A percentile compares a stretch with the other conserved stretches of the same genome.
Conservation (phyloP, 306 rosid genomes). For the Carpinus fangiana region DNA sequence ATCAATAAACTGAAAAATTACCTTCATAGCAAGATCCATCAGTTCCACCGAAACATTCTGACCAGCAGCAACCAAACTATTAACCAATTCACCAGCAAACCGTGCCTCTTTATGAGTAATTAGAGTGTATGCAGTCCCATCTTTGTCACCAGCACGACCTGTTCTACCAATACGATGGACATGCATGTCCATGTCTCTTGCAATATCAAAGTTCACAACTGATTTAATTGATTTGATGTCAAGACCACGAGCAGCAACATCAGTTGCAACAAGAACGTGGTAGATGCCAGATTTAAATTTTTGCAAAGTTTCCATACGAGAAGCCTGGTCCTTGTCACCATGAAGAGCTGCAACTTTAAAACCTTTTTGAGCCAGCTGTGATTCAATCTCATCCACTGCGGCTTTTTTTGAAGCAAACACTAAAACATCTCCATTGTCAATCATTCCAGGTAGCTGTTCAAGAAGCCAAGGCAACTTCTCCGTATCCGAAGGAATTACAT, state of each 20-base stretch:
- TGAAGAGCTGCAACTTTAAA: constrained; percentile 93
- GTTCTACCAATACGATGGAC: constrained; percentile 99
- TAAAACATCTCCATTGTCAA: constrained; percentile 88
- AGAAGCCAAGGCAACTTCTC: constrained; percentile 91
- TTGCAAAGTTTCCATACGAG: constrained; percentile 88
- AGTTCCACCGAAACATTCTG: constrained; percentile 82
- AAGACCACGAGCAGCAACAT: constrained; percentile 99
- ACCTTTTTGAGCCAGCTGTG: constrained; percentile 60
- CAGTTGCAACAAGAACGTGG: constrained; percentile 96
- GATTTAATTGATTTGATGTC: constrained; percentile 96
- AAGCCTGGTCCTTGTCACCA: constrained; percentile 98
- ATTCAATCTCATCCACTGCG: constrained; percentile 89
- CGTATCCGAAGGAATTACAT: constrained; percentile 79
- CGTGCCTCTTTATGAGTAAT: constrained; percentile 92
- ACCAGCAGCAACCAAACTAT: constrained; percentile 92
- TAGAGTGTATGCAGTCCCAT: constrained; percentile 91
- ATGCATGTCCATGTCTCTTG: constrained; percentile 99
- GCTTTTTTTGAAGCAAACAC: constrained; percentile 96
- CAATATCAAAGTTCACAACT: constrained; percentile 94
- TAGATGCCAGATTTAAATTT: constrained; percentile 85
- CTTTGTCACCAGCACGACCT: constrained; percentile 99
- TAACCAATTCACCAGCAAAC: constrained; percentile 94
- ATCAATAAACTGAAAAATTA: constrained; percentile 26
- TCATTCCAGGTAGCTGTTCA: constrained; percentile 79
- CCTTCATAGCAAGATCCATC: constrained; percentile 99